Conservation (phyloP, 768 basidiomycete genomes). For the Gyrodon lividus region DNA sequence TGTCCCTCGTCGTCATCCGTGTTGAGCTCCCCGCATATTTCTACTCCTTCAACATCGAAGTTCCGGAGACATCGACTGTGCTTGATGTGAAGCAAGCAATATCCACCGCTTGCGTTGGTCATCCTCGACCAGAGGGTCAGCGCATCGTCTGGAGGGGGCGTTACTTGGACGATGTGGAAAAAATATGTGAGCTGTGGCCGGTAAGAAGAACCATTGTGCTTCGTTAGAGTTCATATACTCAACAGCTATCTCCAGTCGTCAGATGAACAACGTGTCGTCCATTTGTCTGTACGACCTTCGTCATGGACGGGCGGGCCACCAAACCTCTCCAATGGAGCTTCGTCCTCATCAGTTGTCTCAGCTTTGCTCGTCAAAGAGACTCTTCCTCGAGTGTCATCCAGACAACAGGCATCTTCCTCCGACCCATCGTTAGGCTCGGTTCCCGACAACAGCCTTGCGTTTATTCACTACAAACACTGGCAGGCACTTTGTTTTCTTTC, state of each 20-base stretch:
- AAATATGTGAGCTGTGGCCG: slow-evolving; percentile 68
- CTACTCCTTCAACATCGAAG: slow-evolving; percentile 59
- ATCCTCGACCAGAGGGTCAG: slow-evolving; percentile 68
- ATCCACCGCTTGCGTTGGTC: slow-evolving; percentile 54
- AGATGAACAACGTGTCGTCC: slow-evolving; percentile 61
- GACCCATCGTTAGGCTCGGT: neutral
- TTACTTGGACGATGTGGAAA: slow-evolving; percentile 61
- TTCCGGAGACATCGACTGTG: slow-evolving; percentile 49
- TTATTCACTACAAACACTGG: slow-evolving; percentile 23
- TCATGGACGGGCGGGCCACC: slow-evolving; percentile 67
- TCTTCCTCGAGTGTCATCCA: neutral
- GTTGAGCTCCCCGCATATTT: slow-evolving; percentile 78
- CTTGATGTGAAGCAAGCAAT: slow-evolving; percentile 70
- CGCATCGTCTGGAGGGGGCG: slow-evolving; percentile 76
- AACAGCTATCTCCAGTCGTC: slow-evolving; percentile 38
- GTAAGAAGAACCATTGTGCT: slow-evolving; percentile 34
- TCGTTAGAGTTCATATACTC: slow-evolving; percentile 6
- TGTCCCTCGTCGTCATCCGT: slow-evolving; percentile 41
- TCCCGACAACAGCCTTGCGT: slow-evolving; percentile 11
- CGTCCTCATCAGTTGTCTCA: neutral
- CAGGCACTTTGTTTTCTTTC: slow-evolving; percentile 27
- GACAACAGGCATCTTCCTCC: slow-evolving; percentile 5
- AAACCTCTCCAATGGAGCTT: slow-evolving; percentile 22
- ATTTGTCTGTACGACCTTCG: slow-evolving; percentile 78
- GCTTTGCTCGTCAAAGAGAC: neutral